These are phyloP conservation scores for Sugiyamaella japonica DNA, from an alignment of 1,139 yeast species.

Conservation along the genomic window DNA sequence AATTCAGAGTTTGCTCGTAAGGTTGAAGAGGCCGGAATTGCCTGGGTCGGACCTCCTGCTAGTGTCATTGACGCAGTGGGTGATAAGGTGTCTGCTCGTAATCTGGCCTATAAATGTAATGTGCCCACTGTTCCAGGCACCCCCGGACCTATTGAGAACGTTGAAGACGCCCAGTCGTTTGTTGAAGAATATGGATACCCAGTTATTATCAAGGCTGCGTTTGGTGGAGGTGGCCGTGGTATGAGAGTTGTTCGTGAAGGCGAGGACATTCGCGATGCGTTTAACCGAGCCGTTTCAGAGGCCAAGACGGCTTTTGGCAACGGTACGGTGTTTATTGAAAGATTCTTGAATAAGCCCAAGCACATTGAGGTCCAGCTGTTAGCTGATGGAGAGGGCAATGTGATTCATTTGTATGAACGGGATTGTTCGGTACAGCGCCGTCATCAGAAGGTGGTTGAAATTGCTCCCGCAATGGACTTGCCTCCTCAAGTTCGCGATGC, in stretches of 20 bases:
- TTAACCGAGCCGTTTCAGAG: slow-evolving; percentile 90
- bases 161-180: slow-evolving; percentile 74
- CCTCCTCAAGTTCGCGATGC: slow-evolving; percentile 84
- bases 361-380: slow-evolving; percentile 96
- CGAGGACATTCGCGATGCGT: slow-evolving; percentile 89
- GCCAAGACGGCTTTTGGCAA: slow-evolving; percentile 95
- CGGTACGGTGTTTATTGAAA: slow-evolving; percentile 96
- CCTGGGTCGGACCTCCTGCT: slow-evolving; percentile 95
- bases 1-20: slow-evolving; percentile 92
- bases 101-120: slow-evolving; percentile 71
- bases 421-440: slow-evolving; percentile 99
- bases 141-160: slow-evolving; percentile 88
- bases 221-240: slow-evolving; percentile 99
- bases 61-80: slow-evolving; percentile 94
- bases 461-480: slow-evolving; percentile 96
- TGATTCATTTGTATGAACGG: slow-evolving; percentile 93
- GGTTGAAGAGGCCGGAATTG: slow-evolving; percentile 87
- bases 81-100: slow-evolving; percentile 94
- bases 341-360: slow-evolving; percentile 93
- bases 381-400: slow-evolving; percentile 94
- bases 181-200: slow-evolving; percentile 88
- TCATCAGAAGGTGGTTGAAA: slow-evolving; percentile 98
- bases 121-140: slow-evolving; percentile 99
- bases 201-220: slow-evolving; percentile 97
- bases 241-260: slow-evolving; percentile 99